Percentiles rank a stretch among this genome's conserved stretches.
Evolutionary conservation across 1,284 basidiomycete genomes (phyloP).

Genomic region (Mycosarcoma maydis): DNA sequence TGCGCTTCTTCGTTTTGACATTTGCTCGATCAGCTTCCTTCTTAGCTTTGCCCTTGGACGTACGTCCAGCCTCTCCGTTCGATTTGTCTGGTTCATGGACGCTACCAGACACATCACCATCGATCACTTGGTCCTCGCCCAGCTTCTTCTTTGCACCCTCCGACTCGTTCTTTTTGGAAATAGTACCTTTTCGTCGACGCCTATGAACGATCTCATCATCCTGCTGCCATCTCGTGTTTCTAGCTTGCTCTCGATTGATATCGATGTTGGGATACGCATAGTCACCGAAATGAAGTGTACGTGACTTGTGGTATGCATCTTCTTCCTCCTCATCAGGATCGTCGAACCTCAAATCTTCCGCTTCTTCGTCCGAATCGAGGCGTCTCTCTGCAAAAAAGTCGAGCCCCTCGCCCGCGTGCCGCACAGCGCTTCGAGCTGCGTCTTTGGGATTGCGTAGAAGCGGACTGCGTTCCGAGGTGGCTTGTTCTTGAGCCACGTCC

Average conservation of each 20-base stretch:
- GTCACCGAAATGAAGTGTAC: constrained; percentile 85
- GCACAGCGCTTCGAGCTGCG: constrained; percentile 25
- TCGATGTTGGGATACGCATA: constrained; percentile 90
- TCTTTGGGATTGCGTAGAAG: constrained; percentile 24
- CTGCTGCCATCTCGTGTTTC: constrained; percentile 29
- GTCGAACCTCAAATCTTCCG: constrained; percentile 75
- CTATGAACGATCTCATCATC: constrained; percentile 53
- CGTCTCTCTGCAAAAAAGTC: constrained; percentile 44
- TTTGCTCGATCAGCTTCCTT: neutral
- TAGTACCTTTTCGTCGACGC: constrained; percentile 24
- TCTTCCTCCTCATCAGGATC: constrained; percentile 74
- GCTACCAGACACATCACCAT: constrained; percentile 4
- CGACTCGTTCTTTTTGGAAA: constrained; percentile 24
- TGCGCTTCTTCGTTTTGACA: neutral
- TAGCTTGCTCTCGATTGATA: constrained; percentile 75
- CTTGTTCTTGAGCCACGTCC: constrained; percentile 66
- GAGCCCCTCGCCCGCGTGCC: constrained; percentile 37
- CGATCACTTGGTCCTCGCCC: neutral
- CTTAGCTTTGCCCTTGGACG: constrained; percentile 23
- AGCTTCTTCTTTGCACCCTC: constrained; percentile 9
- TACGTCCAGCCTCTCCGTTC: neutral
- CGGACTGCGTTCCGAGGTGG: constrained; percentile 38
- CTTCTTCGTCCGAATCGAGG: constrained; percentile 64
- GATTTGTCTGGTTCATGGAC: neutral
- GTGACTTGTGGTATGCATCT: constrained; percentile 77